phyloP scores from a whole-genome alignment of 1,284 basidiomycete species.

The Ustilago curta region DNA sequence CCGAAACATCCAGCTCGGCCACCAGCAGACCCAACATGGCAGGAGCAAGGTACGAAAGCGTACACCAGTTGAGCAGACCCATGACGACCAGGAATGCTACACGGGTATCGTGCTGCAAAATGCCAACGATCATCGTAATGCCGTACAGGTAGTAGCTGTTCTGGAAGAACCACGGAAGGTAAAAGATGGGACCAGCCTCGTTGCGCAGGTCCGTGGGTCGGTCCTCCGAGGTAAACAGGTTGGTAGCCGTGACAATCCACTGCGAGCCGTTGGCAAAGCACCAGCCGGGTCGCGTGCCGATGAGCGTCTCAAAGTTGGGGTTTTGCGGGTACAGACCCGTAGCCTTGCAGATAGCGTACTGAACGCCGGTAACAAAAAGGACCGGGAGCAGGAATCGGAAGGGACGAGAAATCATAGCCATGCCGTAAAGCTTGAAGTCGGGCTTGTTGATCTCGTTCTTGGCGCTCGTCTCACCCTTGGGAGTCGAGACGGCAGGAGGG shows the following conservation, averaged over 20 bases:
- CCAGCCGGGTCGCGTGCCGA: slow-evolving; percentile 34
- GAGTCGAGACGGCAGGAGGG: slow-evolving; percentile 5
- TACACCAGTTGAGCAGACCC: slow-evolving; percentile 37
- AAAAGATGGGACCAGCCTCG: slow-evolving; percentile 37
- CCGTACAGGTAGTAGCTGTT: slow-evolving; percentile 52
- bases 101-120: slow-evolving; percentile 39
- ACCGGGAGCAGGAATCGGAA: slow-evolving; percentile 50
- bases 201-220: slow-evolving; percentile 19
- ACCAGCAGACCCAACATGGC: slow-evolving; percentile 39
- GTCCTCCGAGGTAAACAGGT: slow-evolving; percentile 47
- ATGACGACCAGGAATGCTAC: slow-evolving; percentile 30
- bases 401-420: slow-evolving; percentile 47
- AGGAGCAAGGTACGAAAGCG: slow-evolving; percentile 42
- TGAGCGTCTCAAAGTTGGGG: slow-evolving; percentile 36
- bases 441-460: slow-evolving; percentile 31
- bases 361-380: slow-evolving; percentile 47
- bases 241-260: slow-evolving; percentile 47
- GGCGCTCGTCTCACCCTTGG: neutral
- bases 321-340: slow-evolving; percentile 34
- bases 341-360: slow-evolving; percentile 43
- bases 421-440: slow-evolving; percentile 44
- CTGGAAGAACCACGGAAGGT: slow-evolving; percentile 51
- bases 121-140: slow-evolving; percentile 32
- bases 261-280: slow-evolving; percentile 38
- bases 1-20: slow-evolving; percentile 41